A percentile compares a stretch with the other conserved stretches of the same genome.
Evolutionary conservation across 306 rosid genomes (phyloP).

Genomic region (Vigna unguiculata): DNA sequence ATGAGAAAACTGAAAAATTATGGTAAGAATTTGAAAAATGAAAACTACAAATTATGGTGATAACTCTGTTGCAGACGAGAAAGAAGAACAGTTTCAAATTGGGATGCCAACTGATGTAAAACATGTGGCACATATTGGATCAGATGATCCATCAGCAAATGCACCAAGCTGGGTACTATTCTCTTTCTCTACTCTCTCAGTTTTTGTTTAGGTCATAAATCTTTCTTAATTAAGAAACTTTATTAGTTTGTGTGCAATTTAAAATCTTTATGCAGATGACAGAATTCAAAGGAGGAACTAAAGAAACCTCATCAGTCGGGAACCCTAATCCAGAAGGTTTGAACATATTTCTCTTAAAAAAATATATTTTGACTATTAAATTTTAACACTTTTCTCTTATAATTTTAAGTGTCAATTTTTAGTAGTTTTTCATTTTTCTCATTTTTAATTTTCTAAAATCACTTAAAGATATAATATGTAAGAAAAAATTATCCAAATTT

Average conservation of each 20-base stretch:
- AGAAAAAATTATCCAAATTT: too few relatives aligned
- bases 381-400: too few relatives aligned
- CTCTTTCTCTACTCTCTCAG: neutral
- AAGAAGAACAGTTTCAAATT: constrained; percentile 78
- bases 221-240: constrained; percentile 1
- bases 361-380: too few relatives aligned
- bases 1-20: too few relatives aligned
- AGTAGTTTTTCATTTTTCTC: too few relatives aligned
- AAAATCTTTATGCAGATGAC: constrained; percentile 62
- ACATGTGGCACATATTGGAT: constrained; percentile 64
- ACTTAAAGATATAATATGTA: too few relatives aligned
- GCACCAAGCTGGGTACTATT: constrained; percentile 57
- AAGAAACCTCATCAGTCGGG: constrained; percentile 45
- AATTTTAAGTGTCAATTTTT: too few relatives aligned
- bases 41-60: constrained; percentile 13
- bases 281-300: constrained; percentile 51
- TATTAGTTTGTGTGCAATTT: constrained; percentile 23
- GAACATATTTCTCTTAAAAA: constrained; percentile 35
- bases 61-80: constrained; percentile 65
- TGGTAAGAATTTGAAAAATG: neutral
- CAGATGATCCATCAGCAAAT: constrained; percentile 56
- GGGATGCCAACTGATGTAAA: constrained; percentile 85
- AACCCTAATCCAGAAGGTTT: constrained; percentile 55
- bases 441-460: too few relatives aligned
- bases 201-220: neutral